A percentile compares a stretch with the other conserved stretches of the same genome.
Conservation (phyloP, 108 stramenopile species). For the Nitzschia sp. region DNA sequence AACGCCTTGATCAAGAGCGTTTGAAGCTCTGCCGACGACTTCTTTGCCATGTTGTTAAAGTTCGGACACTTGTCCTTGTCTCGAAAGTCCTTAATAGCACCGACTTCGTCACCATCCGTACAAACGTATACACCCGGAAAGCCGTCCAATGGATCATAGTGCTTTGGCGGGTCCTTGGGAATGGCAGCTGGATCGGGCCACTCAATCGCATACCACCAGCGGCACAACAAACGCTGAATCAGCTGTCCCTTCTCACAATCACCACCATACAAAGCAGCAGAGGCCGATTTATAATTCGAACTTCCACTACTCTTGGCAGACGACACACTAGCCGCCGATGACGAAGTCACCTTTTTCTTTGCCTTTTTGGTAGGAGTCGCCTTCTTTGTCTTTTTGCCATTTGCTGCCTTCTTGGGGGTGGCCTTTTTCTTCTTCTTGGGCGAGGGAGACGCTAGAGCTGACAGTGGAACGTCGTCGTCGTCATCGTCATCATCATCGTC, state of each 20-base stretch:
- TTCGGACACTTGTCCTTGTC: conserved; percentile 57
- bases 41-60: conserved; percentile 74
- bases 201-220: conserved; percentile 96
- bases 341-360: conserved; percentile 41
- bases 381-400: conserved; percentile 28
- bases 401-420: conserved; percentile 11
- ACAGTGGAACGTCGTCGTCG: conserved; percentile 74
- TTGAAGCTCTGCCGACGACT: conserved; percentile 67
- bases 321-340: conserved; percentile 30
- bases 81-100: conserved; percentile 73
- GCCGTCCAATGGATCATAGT: conserved; percentile 91
- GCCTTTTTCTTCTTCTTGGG: conserved; percentile 38
- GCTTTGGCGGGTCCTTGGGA: conserved; percentile 56
- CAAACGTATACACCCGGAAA: conserved; percentile 94
- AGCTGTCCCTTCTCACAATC: conserved; percentile 81
- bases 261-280: conserved; percentile 50
- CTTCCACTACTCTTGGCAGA: conserved; percentile 10
- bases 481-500: conserved; percentile 35
- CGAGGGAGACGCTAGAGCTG: conserved; percentile 44
- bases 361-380: conserved; percentile 43
- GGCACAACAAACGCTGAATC: conserved; percentile 82
- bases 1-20: conserved; percentile 67
- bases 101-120: conserved; percentile 73
- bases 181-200: conserved; percentile 76
- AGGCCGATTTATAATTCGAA: conserved; percentile 49